These are phyloP conservation scores for Toxoplasma gondii DNA, from an alignment of 169 alveolate genomes.

Conservation along the genomic window DNA sequence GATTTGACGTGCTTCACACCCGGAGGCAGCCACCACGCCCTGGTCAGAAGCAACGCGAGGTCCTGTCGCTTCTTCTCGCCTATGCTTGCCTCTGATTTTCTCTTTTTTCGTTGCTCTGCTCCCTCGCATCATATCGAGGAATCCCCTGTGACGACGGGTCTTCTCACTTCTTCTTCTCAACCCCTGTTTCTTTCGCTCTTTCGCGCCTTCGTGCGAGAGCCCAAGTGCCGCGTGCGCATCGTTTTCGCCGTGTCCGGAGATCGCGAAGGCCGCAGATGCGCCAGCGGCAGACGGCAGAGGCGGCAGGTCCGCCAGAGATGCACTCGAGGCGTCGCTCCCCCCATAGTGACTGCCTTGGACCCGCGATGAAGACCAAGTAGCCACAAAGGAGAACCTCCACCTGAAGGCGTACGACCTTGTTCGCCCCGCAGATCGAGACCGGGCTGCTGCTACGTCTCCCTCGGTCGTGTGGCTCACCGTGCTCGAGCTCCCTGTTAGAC, in stretches of 20 bases:
- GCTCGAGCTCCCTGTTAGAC: not conserved
- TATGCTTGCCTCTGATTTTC: no score
- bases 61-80: no score
- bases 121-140: no score
- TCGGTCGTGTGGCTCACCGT: not conserved
- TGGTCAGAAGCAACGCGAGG: no score
- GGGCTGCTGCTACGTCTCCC: not conserved
- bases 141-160: no score
- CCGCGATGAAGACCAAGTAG: not conserved
- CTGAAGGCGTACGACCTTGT: not conserved
- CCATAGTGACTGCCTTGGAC: not conserved
- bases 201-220: not conserved
- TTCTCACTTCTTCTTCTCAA: not conserved
- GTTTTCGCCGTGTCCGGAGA: not conserved
- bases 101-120: no score
- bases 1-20: no score
- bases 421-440: not conserved
- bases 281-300: not conserved
- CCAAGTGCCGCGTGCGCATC: not conserved
- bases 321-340: not conserved
- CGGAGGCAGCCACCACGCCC: no score
- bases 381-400: not conserved
- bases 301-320: not conserved
- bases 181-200: not conserved
- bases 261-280: not conserved